Evolutionary conservation across 768 basidiomycete species (phyloP), one percentile per base, ranked within the genome.

Genomic region (Kwoniella sp.): DNA sequence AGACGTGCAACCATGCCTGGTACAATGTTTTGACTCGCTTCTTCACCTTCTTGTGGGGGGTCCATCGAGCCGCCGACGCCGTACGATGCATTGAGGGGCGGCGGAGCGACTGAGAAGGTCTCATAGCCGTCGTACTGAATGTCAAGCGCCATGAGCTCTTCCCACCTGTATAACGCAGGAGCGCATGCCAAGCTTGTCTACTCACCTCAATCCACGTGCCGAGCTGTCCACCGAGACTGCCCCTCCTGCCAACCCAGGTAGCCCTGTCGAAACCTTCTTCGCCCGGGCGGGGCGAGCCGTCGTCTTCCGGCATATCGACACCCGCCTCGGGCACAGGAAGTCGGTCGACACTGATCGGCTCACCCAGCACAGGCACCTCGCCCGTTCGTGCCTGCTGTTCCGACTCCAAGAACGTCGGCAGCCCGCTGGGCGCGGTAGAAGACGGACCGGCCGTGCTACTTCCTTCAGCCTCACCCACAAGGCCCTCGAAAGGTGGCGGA

Each of bases 61-160:
- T 73, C 72, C 70, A 73, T 73, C 17, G 53, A 53, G 1, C 72
- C 68, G 3, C 60, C 60, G 17, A 57, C 65, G 17, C 72, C 70
- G 22, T 65, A 62, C 11, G 65, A 67, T 12, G 55, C 68, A 17
- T 58, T 32, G 19, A 64, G 60, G 23, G 61, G 49, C 3, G 72
- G 72, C 10, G 72, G 72, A 4, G 63, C 62, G 6, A 68, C 60
- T 2, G 68, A 70, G 50, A 73, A 73, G 3, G 68, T 71, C 53
- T 73, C 72, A 44, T 73, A 73, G 1, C 72, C 72, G 46, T 73
- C 72, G 47, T 69, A 71, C 64, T 73, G 15, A 12, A 50, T 12
- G 10, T 39, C 10, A 42, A 27, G 27, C n/a, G n/a, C n/a, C n/a
- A n/a, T n/a, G n/a, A n/a, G n/a, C n/a, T n/a, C n/a, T n/a, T n/a